Base-by-base conservation (phyloP, 805 yeast species). In the Ogataea glucozyma region DNA sequence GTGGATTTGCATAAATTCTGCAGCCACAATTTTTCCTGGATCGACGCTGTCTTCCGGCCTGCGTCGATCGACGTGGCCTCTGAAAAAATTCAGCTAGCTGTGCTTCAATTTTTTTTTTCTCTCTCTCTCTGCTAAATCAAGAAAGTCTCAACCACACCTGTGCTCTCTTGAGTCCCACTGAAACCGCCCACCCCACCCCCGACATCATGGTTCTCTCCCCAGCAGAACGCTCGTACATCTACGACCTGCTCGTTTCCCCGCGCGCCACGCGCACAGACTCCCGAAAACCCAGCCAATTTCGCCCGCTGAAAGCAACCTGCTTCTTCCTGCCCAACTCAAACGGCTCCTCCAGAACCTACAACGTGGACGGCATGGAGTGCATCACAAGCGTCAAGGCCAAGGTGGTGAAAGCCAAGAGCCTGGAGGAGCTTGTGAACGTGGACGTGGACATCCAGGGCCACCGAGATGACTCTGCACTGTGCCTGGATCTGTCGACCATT, bases 341-440 rank as follows among this genome's bases (percentile, higher is more conserved):
- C 65, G 99, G 99, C 11, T 89, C 97, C 2, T 85, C 97, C 0
- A 76, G 96, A 66, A 78, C 91, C 14, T 75, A 89, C 50, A 76
- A 88, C 24, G 75, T 85, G 37, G 98, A 91, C 63, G 98, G 99
- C 17, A 79, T 88, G 48, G 98, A 93, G 65, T 88, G 96, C 55
- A 83, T 93, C 24, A 91, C 88, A 4, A 93, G 97, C 57, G 76
- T 91, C 36, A 93, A 93, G 65, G 79, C 90, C 10, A 85, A 85
- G 55, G 97, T 90, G 3, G 85, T 87, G 39, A 43, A 53, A 24
- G 44, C 59, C 2, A 46, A 64, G 48, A 46, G 54, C 16, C 73
- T 75, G 13, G 54, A 70, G 0, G 79, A 76, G 14, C 65, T 88
- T 26, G 68, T 90, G 8, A 80, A 81, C 33, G 81, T 89, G 21